Percentiles rank a stretch among this genome's conserved stretches.
Evolutionary conservation across 2,329 filamentous ascomycete species (phyloP).

Genomic region (Metarhizium sp.): DNA sequence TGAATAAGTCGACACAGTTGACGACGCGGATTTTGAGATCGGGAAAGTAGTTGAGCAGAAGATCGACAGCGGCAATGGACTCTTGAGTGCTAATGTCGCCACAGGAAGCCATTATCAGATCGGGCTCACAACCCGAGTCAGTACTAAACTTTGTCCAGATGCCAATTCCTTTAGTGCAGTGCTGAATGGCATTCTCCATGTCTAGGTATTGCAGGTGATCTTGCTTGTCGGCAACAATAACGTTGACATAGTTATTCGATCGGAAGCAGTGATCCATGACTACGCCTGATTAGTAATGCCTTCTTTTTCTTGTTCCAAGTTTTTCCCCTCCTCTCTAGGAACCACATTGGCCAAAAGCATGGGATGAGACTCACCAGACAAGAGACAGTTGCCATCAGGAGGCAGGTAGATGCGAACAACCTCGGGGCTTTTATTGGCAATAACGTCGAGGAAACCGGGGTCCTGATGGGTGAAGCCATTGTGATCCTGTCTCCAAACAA

Average conservation of each 20-base stretch:
- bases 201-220: constrained; percentile 66
- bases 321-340: not conserved
- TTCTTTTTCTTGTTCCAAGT: no score
- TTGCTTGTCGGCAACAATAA: constrained; percentile 72
- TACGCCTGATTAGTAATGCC: constrained; percentile 11
- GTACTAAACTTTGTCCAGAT: constrained; percentile 74
- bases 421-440: constrained; percentile 71
- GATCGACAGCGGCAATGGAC: constrained; percentile 62
- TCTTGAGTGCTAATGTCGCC: constrained; percentile 69
- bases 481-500: constrained; percentile 76
- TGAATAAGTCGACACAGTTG: constrained; percentile 75
- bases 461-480: constrained; percentile 80
- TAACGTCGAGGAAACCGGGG: constrained; percentile 69
- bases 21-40: constrained; percentile 69
- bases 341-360: not conserved
- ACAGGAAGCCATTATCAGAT: constrained; percentile 67
- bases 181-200: constrained; percentile 62
- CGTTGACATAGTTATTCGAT: constrained; percentile 71
- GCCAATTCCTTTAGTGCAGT: constrained; percentile 70
- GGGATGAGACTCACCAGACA: constrained; percentile 36
- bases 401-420: constrained; percentile 75
- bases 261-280: constrained; percentile 66
- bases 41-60: constrained; percentile 63
- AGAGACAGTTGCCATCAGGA: constrained; percentile 68
- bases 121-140: constrained; percentile 57